Base-by-base conservation (phyloP, 352 stramenopile species). In the Phytophthora boehmeriae region DNA sequence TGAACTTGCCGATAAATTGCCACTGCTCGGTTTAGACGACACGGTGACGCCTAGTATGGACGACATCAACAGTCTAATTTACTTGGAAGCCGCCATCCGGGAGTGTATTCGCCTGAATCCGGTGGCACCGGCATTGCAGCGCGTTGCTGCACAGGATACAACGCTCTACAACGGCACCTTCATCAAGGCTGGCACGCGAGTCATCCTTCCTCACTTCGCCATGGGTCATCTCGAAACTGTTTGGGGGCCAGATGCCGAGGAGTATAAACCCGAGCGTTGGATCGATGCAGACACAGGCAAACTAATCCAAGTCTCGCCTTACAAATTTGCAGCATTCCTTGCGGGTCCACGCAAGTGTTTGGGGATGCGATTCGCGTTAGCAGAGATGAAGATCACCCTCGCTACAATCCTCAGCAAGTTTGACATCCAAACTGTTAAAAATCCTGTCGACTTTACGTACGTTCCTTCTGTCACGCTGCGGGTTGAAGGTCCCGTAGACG, bases 201-300 rank as follows among this genome's bases (percentile, higher is more conserved):
- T 92, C 27, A 61, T 86, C 22, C 72, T 93, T 23, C 67, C 79
- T 4, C 75, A 82, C 25, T 95, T 88, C 62, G 76, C 75, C 9
- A 85, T 89, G 44, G 79, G 68, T 1, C 71, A 74, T 22, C 61
- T 85, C 16, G 68, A 71, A 27, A 75, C 62, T 32, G 60, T 76
- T n/a, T 76, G 63, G 68, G 68, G 68, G 0, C 27, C 75, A 1
- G 84, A 93, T 52, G 79, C 77, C 2, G 62, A 68, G 1, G 50
- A 75, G 35, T 90, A 75, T 55, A 84, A 83, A 11, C 82, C 86
- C 0, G 78, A 92, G 30, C 75, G 80, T 8, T 92, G 79, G 78
- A 71, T 92, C 47, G 75, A 88, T 39, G 16, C 4, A 20, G 28
- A 46, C 42, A 52, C 54, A 2, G 56, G 51, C 14, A 77, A 76